Percentiles rank a stretch among this genome's conserved stretches.
These are phyloP conservation scores for Lolium perenne DNA, from an alignment of 176 grass and related monocot species.

Conservation along the genomic window DNA sequence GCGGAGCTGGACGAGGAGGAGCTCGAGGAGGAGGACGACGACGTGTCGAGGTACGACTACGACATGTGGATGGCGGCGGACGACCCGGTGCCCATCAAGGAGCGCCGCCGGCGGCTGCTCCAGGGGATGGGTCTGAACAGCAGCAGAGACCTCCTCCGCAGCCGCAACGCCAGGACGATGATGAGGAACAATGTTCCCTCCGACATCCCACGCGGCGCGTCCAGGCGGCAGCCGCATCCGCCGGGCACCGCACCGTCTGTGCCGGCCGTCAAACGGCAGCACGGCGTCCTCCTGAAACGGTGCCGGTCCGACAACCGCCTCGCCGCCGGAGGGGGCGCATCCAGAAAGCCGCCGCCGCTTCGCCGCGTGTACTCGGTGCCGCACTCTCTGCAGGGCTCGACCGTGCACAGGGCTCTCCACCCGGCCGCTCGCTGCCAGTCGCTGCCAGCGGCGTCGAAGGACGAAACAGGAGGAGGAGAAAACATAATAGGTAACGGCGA, in stretches of 20 bases:
- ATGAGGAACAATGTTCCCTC: not conserved
- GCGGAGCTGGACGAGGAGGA: constrained; percentile 30
- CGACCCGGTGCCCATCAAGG: constrained; percentile 71
- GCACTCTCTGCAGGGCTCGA: constrained; percentile 15
- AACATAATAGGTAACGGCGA: not conserved
- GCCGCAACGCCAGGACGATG: constrained; percentile 44
- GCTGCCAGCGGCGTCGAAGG: not conserved
- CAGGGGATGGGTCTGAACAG: constrained; percentile 80
- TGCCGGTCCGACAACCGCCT: constrained; percentile 46
- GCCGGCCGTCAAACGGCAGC: not conserved
- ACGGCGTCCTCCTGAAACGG: not conserved
- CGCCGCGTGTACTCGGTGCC: constrained; percentile 40
- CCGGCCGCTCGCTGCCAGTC: not conserved
- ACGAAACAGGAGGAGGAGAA: not conserved
- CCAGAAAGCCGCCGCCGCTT: constrained; percentile 24
- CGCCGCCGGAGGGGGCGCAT: not conserved
- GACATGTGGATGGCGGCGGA: constrained; percentile 65
- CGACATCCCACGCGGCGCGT: not conserved
- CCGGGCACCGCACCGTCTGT: not conserved
- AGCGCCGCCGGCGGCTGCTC: constrained; percentile 51
- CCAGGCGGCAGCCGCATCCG: not conserved
- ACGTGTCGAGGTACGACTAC: constrained; percentile 57
- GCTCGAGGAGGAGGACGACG: constrained; percentile 53
- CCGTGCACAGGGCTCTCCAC: not conserved
- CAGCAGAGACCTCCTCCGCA: constrained; percentile 49